Percentiles rank a stretch among this genome's conserved stretches.
Conservation (phyloP, 331 rosid species). For the Malus hybrid region DNA sequence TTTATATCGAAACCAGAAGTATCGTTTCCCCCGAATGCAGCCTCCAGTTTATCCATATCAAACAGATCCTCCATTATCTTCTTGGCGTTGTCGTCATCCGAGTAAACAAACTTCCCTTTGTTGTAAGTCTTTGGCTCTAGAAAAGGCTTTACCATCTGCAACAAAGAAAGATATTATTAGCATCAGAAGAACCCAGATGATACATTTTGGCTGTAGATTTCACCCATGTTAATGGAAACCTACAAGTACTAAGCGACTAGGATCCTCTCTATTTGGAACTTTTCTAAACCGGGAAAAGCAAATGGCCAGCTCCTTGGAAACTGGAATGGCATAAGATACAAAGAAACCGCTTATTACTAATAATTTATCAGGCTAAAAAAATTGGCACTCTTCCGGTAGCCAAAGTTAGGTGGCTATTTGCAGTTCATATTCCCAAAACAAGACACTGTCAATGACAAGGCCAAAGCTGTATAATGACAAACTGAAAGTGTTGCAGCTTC, state of each 20-base stretch:
- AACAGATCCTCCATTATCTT: slow-evolving; percentile 76
- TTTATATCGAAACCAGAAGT: slow-evolving; percentile 38
- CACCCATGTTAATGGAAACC: background rate
- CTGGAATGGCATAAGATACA: background rate
- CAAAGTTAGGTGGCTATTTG: background rate
- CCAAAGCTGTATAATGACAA: background rate
- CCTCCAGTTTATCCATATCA: slow-evolving; percentile 61
- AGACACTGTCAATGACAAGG: background rate
- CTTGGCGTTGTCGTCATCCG: slow-evolving; percentile 42
- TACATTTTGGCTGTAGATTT: background rate
- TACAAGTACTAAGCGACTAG: background rate
- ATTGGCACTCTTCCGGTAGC: background rate
- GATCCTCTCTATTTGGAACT: background rate
- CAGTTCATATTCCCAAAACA: background rate
- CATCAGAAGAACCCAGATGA: slow-evolving; percentile 8
- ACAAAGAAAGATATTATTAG: slow-evolving; percentile 3
- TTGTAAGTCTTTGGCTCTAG: slow-evolving; percentile 54
- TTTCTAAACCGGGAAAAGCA: background rate
- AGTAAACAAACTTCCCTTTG: slow-evolving; percentile 65
- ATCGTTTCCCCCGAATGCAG: slow-evolving; percentile 81
- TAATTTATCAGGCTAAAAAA: background rate
- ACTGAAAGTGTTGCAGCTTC: background rate
- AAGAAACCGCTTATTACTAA: background rate
- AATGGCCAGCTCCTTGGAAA: background rate
- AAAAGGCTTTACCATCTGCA: slow-evolving; percentile 73